These are phyloP conservation scores for Boeremia exigua DNA, from an alignment of 2,329 filamentous ascomycete species.

Conservation along the genomic window DNA sequence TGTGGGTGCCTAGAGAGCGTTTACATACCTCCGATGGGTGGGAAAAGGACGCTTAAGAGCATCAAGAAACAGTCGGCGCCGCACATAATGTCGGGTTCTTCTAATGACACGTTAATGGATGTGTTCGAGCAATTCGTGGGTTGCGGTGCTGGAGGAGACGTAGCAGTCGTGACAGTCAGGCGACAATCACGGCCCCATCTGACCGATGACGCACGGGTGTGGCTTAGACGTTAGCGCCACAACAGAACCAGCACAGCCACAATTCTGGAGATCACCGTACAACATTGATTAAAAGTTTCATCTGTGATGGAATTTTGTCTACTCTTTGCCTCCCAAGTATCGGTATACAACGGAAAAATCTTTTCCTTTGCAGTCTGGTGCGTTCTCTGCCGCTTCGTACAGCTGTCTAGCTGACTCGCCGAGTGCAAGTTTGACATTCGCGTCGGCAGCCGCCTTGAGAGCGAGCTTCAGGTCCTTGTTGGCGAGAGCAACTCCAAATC, in stretches of 20 bases:
- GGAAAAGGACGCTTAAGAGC: constrained; percentile 67
- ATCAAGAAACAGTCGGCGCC: constrained; percentile 66
- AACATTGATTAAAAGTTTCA: neutral
- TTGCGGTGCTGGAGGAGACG: constrained; percentile 1
- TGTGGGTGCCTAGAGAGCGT: constrained; percentile 24
- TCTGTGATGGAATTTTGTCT: constrained; percentile 12
- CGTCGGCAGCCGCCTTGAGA: constrained; percentile 54
- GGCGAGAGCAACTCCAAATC: constrained; percentile 58
- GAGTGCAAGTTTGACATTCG: constrained; percentile 53
- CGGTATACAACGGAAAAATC: constrained; percentile 60
- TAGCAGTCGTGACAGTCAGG: constrained; percentile 6
- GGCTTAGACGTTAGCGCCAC: constrained; percentile 4
- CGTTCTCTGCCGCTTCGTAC: constrained; percentile 54
- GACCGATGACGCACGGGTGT: constrained; percentile 16
- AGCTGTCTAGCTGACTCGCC: constrained; percentile 54
- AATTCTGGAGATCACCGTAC: neutral
- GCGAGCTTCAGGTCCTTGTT: constrained; percentile 59
- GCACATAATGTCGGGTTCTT: constrained; percentile 56
- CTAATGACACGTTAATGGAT: neutral
- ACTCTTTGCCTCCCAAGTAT: constrained; percentile 56
- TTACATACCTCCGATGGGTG: constrained; percentile 61
- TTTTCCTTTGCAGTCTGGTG: constrained; percentile 54
- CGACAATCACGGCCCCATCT: constrained; percentile 1
- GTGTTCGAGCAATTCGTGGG: neutral
- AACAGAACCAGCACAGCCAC: neutral